Evolutionary conservation across 2,329 filamentous ascomycete genomes (phyloP), one percentile per base, ranked within the genome.

Genomic region (Fusarium sp.): DNA sequence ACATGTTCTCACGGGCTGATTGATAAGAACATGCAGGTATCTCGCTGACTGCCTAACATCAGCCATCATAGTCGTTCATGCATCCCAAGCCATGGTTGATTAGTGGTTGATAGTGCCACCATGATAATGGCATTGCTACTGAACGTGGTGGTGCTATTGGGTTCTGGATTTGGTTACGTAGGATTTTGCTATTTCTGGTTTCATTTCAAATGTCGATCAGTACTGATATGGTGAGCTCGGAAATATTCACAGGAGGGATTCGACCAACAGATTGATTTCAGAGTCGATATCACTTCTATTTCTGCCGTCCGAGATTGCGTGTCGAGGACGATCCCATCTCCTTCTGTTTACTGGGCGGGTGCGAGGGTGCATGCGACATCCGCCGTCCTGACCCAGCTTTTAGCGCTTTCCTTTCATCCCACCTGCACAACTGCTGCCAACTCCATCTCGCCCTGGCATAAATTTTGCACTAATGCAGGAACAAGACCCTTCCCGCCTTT

Each of bases 391-490:
- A 27, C 25, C 25, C 7, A 23, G 27, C 18, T 14, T 20, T n/a
- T 25, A 25, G 20, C 23, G 23, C 18, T 55, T 33, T 36, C 34
- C 23, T 11, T 56, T 16, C 27, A 58, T 31, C 31, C 49, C 44
- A 40, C 66, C 61, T 57, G 50, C 55, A 46, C 54, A 46, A 58
- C 60, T 62, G 66, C 60, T 62, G 66, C 61, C 64, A 65, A 36
- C 58, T 61, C 23, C 59, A 49, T 44, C 38, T 29, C 51, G 69
- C 64, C 65, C 69, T 73, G 69, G 56, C 63, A 72, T 61, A 55
- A 58, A 49, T 56, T 38, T 14, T 59, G 61, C 65, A 65, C 73
- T 75, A 75, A 74, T 75, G 73, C 73, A 75, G 73, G 73, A 75
- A 75, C 73, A 70, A 66, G 60, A 60, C 46, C 64, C 64, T 60